Conservation (phyloP, 352 stramenopile species). For the Pythium volutum region DNA sequence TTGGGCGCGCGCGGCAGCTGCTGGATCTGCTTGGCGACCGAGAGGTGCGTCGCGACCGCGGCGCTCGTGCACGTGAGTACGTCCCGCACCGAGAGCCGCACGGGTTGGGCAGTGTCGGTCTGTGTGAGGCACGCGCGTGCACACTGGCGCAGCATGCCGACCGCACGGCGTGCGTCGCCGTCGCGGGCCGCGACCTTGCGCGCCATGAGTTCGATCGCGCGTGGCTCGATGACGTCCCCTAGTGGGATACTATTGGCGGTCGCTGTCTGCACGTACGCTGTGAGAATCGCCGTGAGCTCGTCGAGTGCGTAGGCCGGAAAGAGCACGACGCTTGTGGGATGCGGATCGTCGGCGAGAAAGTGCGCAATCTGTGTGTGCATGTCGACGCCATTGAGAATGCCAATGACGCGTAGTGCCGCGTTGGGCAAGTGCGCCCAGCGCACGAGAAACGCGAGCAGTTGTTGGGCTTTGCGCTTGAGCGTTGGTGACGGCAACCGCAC, state of each 20-base stretch:
- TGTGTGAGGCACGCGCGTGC: slow-evolving; percentile 26
- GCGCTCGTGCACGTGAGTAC: slow-evolving; percentile 35
- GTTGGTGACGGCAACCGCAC: slow-evolving; percentile 37
- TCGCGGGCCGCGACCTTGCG: slow-evolving; percentile 65
- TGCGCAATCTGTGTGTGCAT: slow-evolving; percentile 56
- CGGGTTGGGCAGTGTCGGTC: neutral
- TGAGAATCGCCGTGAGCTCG: slow-evolving; percentile 48
- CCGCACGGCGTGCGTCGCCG: slow-evolving; percentile 58
- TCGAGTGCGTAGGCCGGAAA: slow-evolving; percentile 60
- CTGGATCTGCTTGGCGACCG: slow-evolving; percentile 45
- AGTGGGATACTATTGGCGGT: neutral
- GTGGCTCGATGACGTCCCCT: slow-evolving; percentile 32
- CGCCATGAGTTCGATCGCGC: slow-evolving; percentile 60
- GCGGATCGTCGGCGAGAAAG: slow-evolving; percentile 30
- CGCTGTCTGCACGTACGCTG: slow-evolving; percentile 31
- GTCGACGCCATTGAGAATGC: slow-evolving; percentile 74
- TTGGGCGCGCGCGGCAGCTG: slow-evolving; percentile 64
- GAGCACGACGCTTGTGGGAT: slow-evolving; percentile 33
- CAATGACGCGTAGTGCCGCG: slow-evolving; percentile 44
- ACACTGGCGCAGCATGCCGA: slow-evolving; percentile 59
- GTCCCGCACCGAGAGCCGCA: slow-evolving; percentile 27
- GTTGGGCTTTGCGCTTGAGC: slow-evolving; percentile 42
- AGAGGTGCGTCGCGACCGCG: slow-evolving; percentile 36
- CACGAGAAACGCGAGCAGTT: slow-evolving; percentile 57
- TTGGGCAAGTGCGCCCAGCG: slow-evolving; percentile 45